phyloP scores from a whole-genome alignment of 345 rosid genomes.

The Brassica napus region Da-Ae NC_063447.1:27913501-27914000 shows the following conservation, averaged over 20 bases:
- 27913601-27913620: slow-evolving; percentile 38
- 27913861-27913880: background rate
- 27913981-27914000: slow-evolving; percentile 65
- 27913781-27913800: slow-evolving; percentile 47
- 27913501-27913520: slow-evolving; percentile 62
- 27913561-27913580: slow-evolving; percentile 81
- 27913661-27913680: slow-evolving; percentile 62
- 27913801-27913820: slow-evolving; percentile 84
- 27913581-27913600: slow-evolving; percentile 44
- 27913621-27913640: slow-evolving; percentile 61
- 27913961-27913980: slow-evolving; percentile 71
- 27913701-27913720: slow-evolving; percentile 41
- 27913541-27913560: slow-evolving; percentile 57
- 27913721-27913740: too few species aligned
- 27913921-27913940: slow-evolving; percentile 50
- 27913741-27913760: slow-evolving; percentile 4
- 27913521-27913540: slow-evolving; percentile 51
- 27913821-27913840: slow-evolving; percentile 38
- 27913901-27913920: too few species aligned
- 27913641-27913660: slow-evolving; percentile 54
- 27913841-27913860: slow-evolving; percentile 46
- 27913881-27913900: background rate
- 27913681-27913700: slow-evolving; percentile 82
- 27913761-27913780: background rate
- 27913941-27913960: slow-evolving; percentile 79